phyloP scores from a whole-genome alignment of 2,329 filamentous ascomycete genomes.

The Monilinia fructigena region DNA sequence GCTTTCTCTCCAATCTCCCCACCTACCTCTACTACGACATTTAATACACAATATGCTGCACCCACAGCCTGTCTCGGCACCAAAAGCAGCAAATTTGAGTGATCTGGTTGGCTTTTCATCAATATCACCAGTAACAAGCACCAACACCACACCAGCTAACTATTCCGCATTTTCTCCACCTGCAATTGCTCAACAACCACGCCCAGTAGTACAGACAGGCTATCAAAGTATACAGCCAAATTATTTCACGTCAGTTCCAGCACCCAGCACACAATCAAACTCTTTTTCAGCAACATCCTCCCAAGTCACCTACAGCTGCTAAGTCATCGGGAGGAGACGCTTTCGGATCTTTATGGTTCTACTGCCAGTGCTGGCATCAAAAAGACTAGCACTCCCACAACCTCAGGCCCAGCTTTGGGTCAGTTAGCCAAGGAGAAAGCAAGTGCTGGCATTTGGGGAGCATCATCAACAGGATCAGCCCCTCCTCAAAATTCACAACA shows the following conservation, averaged over 20 bases:
- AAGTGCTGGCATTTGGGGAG: constrained; percentile 89
- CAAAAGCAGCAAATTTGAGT: constrained; percentile 75
- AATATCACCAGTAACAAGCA: constrained; percentile 69
- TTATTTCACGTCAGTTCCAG: constrained; percentile 85
- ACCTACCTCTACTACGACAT: constrained; percentile 52
- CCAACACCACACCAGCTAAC: constrained; percentile 56
- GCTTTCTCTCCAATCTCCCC: constrained; percentile 43
- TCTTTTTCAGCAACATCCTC: constrained; percentile 40
- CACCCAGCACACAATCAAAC: constrained; percentile 41
- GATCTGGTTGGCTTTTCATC: constrained; percentile 79
- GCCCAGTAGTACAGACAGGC: constrained; percentile 52
- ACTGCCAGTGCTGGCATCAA: constrained; percentile 69
- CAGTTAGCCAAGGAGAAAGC: constrained; percentile 99
- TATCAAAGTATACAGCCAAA: constrained; percentile 83
- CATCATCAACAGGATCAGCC: constrained; percentile 48
- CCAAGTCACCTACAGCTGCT: constrained; percentile 49
- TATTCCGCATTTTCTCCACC: constrained; percentile 62
- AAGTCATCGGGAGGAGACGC: constrained; percentile 72
- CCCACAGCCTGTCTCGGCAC: constrained; percentile 84
- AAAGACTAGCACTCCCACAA: constrained; percentile 61
- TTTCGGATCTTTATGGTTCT: constrained; percentile 83
- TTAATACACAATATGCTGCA: constrained; percentile 70
- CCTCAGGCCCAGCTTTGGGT: constrained; percentile 75
- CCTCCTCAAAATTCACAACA: constrained; percentile 35
- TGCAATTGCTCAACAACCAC: constrained; percentile 44